These are phyloP conservation scores for Hyaloscypha variabilis DNA, from an alignment of 495 filamentous ascomycete species.

Conservation along the genomic window DNA sequence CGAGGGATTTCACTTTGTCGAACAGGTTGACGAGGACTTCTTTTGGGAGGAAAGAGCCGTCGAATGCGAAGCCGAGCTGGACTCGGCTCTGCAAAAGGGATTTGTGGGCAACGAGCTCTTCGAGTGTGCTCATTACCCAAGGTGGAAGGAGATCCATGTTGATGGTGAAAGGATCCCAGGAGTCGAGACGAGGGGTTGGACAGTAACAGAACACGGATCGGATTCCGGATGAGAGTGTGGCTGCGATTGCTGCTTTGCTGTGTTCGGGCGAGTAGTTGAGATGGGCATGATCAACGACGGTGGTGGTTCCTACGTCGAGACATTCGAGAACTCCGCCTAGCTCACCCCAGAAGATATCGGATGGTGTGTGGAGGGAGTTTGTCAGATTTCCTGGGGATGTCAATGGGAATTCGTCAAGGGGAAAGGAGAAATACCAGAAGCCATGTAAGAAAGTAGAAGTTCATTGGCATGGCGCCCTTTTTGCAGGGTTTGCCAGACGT, in stretches of 20 bases:
- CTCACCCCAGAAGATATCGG: constrained; percentile 56
- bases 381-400: constrained; percentile 32
- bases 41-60: constrained; percentile 40
- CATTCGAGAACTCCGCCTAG: constrained; percentile 54
- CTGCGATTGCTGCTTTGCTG: constrained; percentile 41
- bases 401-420: not conserved
- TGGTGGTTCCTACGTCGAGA: constrained; percentile 59
- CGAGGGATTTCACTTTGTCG: constrained; percentile 31
- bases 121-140: constrained; percentile 43
- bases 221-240: constrained; percentile 48
- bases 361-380: constrained; percentile 38
- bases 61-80: constrained; percentile 44
- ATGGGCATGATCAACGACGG: constrained; percentile 59
- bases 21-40: constrained; percentile 38
- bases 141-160: constrained; percentile 37
- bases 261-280: constrained; percentile 46
- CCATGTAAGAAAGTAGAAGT: too few relatives aligned
- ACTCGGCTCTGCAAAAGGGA: constrained; percentile 46
- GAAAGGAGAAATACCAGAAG: constrained; percentile 30
- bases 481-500: constrained; percentile 53
- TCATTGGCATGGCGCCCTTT: too few relatives aligned
- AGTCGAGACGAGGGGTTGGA: constrained; percentile 37
- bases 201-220: constrained; percentile 51
- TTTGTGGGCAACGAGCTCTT: constrained; percentile 34
- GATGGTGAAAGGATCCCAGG: constrained; percentile 41